A percentile compares a stretch with the other conserved stretches of the same genome.
Conservation (phyloP, 2,329 filamentous ascomycete species). For the Colletotrichum graminicola region DNA sequence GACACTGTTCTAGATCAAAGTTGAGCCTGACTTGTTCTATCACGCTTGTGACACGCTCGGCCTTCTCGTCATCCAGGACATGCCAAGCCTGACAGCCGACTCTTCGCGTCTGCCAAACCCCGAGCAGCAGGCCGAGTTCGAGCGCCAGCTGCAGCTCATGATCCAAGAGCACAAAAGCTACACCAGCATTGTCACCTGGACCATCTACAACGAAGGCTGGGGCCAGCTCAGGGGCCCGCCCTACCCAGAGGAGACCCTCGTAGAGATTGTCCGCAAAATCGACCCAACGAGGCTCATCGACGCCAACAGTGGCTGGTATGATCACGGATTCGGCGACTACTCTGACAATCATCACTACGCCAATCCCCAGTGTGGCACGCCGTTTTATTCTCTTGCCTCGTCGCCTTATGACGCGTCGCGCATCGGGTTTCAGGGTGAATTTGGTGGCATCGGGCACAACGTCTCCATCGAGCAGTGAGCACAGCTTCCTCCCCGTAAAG, state of each 20-base stretch:
- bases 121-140: slow-evolving; percentile 72
- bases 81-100: slow-evolving; percentile 68
- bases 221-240: slow-evolving; percentile 65
- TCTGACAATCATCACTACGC: slow-evolving; percentile 80
- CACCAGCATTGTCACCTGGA: slow-evolving; percentile 74
- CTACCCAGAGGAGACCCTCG: slow-evolving; percentile 69
- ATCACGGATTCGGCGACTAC: slow-evolving; percentile 77
- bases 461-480: slow-evolving; percentile 70
- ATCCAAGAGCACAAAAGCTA: slow-evolving; percentile 74
- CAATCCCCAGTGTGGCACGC: slow-evolving; percentile 77
- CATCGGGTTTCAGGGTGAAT: slow-evolving; percentile 79
- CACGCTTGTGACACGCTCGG: slow-evolving; percentile 75
- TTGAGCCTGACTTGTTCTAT: slow-evolving; percentile 76
- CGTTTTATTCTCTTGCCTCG: slow-evolving; percentile 71
- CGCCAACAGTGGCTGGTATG: slow-evolving; percentile 74
- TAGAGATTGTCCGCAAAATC: slow-evolving; percentile 64
- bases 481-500: too few relatives aligned
- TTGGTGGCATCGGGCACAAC: slow-evolving; percentile 77
- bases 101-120: slow-evolving; percentile 53
- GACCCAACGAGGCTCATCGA: slow-evolving; percentile 76
- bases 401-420: slow-evolving; percentile 68
- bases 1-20: slow-evolving; percentile 65
- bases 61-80: slow-evolving; percentile 77
- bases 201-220: slow-evolving; percentile 82
- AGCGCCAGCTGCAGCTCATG: slow-evolving; percentile 71